Percentiles rank a stretch among this genome's conserved stretches.
These are phyloP conservation scores for Eragrostis nindensis DNA, from an alignment of 176 grass and related monocot genomes.

Conservation along the genomic window DNA sequence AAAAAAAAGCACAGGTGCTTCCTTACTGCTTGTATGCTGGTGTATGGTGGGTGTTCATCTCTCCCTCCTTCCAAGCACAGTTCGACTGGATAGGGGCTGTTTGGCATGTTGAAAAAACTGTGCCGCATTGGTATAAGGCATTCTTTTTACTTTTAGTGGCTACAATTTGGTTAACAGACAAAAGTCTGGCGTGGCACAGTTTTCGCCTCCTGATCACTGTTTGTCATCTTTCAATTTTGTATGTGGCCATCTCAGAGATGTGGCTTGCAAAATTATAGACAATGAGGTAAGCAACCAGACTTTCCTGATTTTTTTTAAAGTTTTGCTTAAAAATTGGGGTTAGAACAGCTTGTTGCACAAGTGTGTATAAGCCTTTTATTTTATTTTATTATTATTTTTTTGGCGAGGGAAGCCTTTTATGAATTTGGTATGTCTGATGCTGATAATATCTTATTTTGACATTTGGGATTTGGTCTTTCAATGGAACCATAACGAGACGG, in stretches of 20 bases:
- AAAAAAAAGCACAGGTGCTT: background rate
- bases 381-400: too few species aligned
- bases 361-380: too few species aligned
- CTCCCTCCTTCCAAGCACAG: background rate
- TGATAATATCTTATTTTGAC: background rate
- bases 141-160: background rate
- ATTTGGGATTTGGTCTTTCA: background rate
- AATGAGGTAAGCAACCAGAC: background rate
- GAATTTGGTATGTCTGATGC: background rate
- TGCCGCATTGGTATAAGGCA: background rate
- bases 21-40: slow-evolving; percentile 5
- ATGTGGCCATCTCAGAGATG: background rate
- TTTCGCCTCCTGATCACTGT: background rate
- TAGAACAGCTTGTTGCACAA: background rate
- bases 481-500: background rate
- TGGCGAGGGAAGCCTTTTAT: background rate
- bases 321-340: background rate
- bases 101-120: background rate
- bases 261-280: background rate
- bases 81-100: background rate
- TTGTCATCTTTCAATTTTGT: background rate
- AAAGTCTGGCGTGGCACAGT: background rate
- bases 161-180: background rate
- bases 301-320: background rate
- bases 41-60: background rate